Evolutionary conservation across 192 early-diverging fungal species (phyloP).

Genomic region (Backusella macrospora): DNA sequence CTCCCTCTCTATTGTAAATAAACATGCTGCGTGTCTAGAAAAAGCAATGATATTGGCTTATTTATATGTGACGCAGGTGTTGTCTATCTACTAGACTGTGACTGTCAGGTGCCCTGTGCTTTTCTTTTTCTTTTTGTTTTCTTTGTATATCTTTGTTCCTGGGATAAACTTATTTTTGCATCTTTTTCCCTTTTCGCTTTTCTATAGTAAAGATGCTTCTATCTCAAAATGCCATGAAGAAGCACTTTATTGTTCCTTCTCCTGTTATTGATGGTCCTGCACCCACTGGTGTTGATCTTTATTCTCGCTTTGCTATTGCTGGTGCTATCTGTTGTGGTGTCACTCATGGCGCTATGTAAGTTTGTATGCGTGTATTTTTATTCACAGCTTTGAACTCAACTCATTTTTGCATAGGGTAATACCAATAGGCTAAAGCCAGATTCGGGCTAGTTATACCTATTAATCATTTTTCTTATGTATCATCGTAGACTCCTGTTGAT

Average conservation of each 20-base stretch:
- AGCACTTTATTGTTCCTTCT: conserved; percentile 40
- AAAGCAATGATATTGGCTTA: conserved; percentile 1
- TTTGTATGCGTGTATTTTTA: not conserved
- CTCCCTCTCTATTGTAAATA: not conserved
- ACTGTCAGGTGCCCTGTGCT: conserved; percentile 9
- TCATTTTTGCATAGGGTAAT: conserved; percentile 9
- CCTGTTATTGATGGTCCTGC: conserved; percentile 38
- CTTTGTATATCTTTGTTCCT: not conserved
- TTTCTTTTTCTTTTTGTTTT: not conserved
- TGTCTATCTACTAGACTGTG: not conserved
- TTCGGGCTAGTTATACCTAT: not conserved
- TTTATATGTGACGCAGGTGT: not conserved
- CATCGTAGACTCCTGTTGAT: conserved; percentile 53
- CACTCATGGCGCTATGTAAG: conserved; percentile 60
- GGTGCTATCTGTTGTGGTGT: conserved; percentile 62
- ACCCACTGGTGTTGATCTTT: conserved; percentile 53
- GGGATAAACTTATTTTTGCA: not conserved
- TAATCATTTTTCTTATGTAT: not conserved
- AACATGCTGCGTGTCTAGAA: conserved; percentile 5
- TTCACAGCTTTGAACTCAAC: conserved; percentile 3
- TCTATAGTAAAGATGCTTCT: conserved; percentile 30
- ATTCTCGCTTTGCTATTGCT: conserved; percentile 60
- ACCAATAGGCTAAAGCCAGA: not conserved
- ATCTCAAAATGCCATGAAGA: conserved; percentile 34
- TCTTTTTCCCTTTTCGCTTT: conserved; percentile 9